Conservation (phyloP, 1,139 yeast species). For the Candida pseudoviswanathii region DNA sequence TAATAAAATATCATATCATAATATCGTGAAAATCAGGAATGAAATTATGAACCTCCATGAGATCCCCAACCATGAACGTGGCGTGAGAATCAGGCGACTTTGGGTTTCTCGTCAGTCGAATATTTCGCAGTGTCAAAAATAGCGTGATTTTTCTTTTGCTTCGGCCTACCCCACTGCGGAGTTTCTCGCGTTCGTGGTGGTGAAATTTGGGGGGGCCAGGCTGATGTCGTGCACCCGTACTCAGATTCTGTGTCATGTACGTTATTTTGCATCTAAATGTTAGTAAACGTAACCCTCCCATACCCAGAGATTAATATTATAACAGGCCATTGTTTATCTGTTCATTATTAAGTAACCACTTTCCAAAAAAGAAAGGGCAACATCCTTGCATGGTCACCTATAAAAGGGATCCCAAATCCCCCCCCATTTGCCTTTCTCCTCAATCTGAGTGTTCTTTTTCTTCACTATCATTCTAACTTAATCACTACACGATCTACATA, state of each 20-base stretch:
- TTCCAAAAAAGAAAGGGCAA: neutral
- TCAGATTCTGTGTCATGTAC: neutral
- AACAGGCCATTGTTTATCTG: neutral
- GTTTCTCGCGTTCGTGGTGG: neutral
- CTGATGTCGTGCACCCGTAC: neutral
- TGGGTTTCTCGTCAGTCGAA: neutral
- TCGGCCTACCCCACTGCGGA: neutral
- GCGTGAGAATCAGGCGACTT: neutral
- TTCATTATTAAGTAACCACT: neutral
- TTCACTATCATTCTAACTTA: neutral
- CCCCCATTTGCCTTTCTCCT: neutral
- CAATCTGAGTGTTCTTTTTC: neutral
- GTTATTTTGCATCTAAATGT: slow-evolving; percentile 3
- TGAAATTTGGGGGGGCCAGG: neutral
- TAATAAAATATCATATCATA: neutral
- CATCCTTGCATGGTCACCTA: neutral
- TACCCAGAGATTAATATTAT: neutral
- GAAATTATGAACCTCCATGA: neutral
- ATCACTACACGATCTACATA: neutral
- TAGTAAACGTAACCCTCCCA: neutral
- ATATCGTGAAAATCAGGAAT: neutral
- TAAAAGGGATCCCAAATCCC: slow-evolving; percentile 2
- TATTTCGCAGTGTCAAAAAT: neutral
- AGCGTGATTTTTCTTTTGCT: neutral
- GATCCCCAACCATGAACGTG: neutral